phyloP scores from a whole-genome alignment of 176 grass and related monocot genomes.

The Poa pratensis region DNA sequence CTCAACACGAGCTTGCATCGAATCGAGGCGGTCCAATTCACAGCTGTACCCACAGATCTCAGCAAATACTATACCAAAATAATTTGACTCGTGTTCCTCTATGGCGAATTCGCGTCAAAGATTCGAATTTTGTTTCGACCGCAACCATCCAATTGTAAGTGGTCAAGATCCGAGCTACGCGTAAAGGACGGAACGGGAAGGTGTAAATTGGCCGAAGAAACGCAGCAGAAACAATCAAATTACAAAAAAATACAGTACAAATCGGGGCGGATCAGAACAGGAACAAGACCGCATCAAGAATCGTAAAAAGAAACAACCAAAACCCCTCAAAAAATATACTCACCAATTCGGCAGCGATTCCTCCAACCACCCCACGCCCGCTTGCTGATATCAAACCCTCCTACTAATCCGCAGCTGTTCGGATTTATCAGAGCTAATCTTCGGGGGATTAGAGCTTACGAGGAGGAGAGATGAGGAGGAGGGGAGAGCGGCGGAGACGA shows the following conservation, averaged over 20 bases:
- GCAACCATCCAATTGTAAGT: constrained; percentile 21
- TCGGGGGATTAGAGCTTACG: constrained; percentile 15
- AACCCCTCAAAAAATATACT: background rate
- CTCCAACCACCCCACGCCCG: background rate
- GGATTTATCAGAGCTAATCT: constrained; percentile 2
- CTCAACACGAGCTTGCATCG: constrained; percentile 22
- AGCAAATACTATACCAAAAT: background rate
- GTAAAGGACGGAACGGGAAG: background rate
- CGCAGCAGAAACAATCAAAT: background rate
- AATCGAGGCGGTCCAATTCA: background rate
- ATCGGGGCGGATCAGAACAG: constrained; percentile 25
- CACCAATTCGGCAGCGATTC: constrained; percentile 28
- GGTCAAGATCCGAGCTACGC: constrained; percentile 30
- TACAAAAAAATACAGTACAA: background rate
- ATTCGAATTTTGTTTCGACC: constrained; percentile 31
- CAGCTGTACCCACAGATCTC: constrained; percentile 33
- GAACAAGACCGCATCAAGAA: background rate
- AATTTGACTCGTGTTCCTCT: background rate
- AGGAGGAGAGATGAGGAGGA: background rate
- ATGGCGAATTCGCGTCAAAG: constrained; percentile 36
- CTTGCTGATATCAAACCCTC: background rate
- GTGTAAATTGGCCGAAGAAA: constrained; percentile 1
- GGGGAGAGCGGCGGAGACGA: background rate
- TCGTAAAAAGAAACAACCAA: background rate
- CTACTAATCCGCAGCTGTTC: background rate